Conservation (phyloP, 192 early-diverging fungal species). For the Dissophora globulifera region DNA sequence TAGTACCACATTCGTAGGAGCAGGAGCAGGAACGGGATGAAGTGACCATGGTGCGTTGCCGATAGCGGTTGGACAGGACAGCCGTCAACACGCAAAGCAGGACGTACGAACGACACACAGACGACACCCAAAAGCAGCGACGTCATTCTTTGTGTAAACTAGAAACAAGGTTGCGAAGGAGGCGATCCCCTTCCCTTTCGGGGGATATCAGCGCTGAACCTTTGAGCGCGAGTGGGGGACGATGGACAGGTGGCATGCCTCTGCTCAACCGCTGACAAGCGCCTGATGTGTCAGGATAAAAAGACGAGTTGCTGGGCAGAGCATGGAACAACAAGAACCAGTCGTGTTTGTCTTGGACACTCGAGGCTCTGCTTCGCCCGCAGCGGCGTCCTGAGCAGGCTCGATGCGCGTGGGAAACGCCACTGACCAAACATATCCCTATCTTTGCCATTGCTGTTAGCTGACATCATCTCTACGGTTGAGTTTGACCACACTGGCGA, state of each 20-base stretch:
- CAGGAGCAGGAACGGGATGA: background rate
- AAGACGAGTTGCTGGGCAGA: too few relatives aligned
- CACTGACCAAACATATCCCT: too few relatives aligned
- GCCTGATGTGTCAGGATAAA: too few relatives aligned
- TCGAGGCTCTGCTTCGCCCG: background rate
- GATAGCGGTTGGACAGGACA: too few relatives aligned
- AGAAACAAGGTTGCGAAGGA: conserved; percentile 4
- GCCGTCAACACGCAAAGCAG: too few relatives aligned
- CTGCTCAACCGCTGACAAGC: too few relatives aligned
- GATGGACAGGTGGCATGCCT: too few relatives aligned
- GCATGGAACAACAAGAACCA: too few relatives aligned
- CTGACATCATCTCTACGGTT: conserved; percentile 98
- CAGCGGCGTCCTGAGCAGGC: too few relatives aligned
- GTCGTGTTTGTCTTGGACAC: conserved; percentile 5
- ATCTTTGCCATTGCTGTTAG: conserved; percentile 58
- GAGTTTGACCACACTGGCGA: conserved; percentile 98
- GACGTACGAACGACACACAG: background rate
- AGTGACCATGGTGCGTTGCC: too few relatives aligned
- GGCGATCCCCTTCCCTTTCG: background rate
- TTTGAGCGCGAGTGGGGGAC: background rate
- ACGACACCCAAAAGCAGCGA: conserved; percentile 6
- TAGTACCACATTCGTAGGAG: background rate
- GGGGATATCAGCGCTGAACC: background rate
- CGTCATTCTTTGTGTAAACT: conserved; percentile 9
- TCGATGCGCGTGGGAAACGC: too few relatives aligned